These are phyloP conservation scores for Cinchona pubescens DNA, from an alignment of 257 asterid genomes.

Conservation along the genomic window DNA sequence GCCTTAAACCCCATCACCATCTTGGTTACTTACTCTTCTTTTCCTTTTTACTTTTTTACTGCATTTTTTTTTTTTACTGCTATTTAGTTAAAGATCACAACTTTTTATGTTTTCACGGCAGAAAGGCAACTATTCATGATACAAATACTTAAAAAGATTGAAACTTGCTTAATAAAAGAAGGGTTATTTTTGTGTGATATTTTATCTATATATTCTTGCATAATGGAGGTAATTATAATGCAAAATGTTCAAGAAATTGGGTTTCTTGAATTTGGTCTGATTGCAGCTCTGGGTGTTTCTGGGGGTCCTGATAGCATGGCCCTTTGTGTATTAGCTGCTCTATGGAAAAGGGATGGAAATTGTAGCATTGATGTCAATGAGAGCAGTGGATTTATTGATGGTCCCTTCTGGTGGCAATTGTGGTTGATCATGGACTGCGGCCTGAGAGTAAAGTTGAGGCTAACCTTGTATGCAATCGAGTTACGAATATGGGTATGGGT, in stretches of 20 bases:
- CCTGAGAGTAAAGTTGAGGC: slow-evolving; percentile 81
- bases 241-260: not conserved
- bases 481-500: slow-evolving; percentile 67
- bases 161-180: not conserved
- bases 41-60: not conserved
- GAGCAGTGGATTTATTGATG: slow-evolving; percentile 47
- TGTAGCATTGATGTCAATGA: slow-evolving; percentile 26
- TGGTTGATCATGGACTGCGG: slow-evolving; percentile 87
- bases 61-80: too few relatives aligned
- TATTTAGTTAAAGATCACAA: too few relatives aligned
- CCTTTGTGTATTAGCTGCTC: slow-evolving; percentile 67
- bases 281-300: slow-evolving; percentile 82
- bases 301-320: slow-evolving; percentile 99
- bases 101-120: not conserved
- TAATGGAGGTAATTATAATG: not conserved
- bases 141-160: not conserved
- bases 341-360: slow-evolving; percentile 59
- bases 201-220: not conserved
- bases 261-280: slow-evolving; percentile 14
- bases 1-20: slow-evolving; percentile 74
- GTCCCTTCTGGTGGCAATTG: slow-evolving; percentile 76
- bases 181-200: not conserved
- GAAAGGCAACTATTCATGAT: not conserved
- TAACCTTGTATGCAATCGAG: slow-evolving; percentile 49
- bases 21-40: slow-evolving; percentile 43